Evolutionary conservation across 768 basidiomycete species (phyloP), one percentile per base, ranked within the genome.

Genomic region (Hypholoma sublateritium): DNA sequence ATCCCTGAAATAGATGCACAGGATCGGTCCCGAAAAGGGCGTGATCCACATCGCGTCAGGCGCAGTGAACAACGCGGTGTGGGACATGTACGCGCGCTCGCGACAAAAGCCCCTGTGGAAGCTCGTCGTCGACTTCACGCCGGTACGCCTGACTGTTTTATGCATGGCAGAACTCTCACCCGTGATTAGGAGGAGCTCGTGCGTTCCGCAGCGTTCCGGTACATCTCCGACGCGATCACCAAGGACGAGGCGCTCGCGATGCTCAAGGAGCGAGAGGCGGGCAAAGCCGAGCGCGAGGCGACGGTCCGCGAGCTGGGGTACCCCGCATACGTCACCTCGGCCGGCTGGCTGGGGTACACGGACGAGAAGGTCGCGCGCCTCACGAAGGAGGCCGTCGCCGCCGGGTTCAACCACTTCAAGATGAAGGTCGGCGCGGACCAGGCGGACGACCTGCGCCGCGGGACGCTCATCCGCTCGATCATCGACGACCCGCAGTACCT

Each of bases 361-460:
- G 95, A 98, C 69, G 95, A 96, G 69, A 97, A 97, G 68, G 86
- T 98, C 22, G 82, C 85, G 1, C 81, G 86, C 7, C 81, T 98
- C 50, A 97, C 93, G 8, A 86, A 86, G 65, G 92, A 95, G 67
- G 91, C 94, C 32, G 79, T 98, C 50, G 73, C 80, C 21, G 84
- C 82, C 43, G 95, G 95, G 19, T 98, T 98, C 83, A 96, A 93
- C 75, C 95, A 97, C 75, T 98, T 98, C 84, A 98, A 98, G 76
- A 95, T 98, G 88, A 98, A 98, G 77, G 96, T 98, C 62, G 96
- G 96, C 52, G 88, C 89, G 22, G 80, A 91, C 72, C 78, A 83
- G 55, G 82, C 85, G 37, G 85, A 88, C 69, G 96, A 97, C 72
- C 77, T 95, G 50, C 88, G 93, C 49, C 87, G 95, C 53, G 93